Evolutionary conservation across 257 asterid genomes (phyloP), one percentile per base, ranked within the genome.

Genomic region (Leonotis leonurus): DNA sequence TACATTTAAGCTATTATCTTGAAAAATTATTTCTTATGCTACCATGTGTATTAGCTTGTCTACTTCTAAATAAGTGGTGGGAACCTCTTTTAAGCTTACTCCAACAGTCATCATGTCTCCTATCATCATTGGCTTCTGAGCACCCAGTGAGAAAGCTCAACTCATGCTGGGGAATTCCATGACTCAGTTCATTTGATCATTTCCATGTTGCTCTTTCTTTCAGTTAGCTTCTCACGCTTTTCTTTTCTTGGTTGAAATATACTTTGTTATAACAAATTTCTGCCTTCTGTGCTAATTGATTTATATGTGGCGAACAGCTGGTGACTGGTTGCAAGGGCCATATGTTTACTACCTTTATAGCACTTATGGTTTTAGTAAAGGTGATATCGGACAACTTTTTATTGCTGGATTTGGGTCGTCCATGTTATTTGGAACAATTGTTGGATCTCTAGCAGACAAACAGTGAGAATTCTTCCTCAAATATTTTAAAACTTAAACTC

Each of bases 311-410:
- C 65, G 36, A 45, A 74, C 72, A 80, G 86, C 88, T 36, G 88
- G 88, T 66, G 88, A 81, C 64, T 82, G 88, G 88, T 72, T 82
- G 80, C 88, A 82, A 60, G 85, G 88, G 56, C 88, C 88, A 8
- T 82, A 82, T 29, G 88, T 81, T 3, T 82, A 82, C 77, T 82
- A 78, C 76, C 88, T 82, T 43, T 82, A 79, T 73, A 73, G 59
- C 17, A 78, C 85, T 10, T 82, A 82, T 71, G 88, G 88, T 41
- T 82, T 68, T 8, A 75, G 81, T 32, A 82, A 82, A 69, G 88
- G 88, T 51, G 88, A 82, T 54, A 82, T 82, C 7, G 87, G 87
- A 22, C 84, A 81, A 75, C 84, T 81, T 40, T 81, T 81, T 61
- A 81, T 81, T 3, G 87, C 85, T 1, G 87, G 87, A 29, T 81